Evolutionary conservation across 75 land plant genomes (phyloP).

Genomic region (Ceratopteris richardii): DNA sequence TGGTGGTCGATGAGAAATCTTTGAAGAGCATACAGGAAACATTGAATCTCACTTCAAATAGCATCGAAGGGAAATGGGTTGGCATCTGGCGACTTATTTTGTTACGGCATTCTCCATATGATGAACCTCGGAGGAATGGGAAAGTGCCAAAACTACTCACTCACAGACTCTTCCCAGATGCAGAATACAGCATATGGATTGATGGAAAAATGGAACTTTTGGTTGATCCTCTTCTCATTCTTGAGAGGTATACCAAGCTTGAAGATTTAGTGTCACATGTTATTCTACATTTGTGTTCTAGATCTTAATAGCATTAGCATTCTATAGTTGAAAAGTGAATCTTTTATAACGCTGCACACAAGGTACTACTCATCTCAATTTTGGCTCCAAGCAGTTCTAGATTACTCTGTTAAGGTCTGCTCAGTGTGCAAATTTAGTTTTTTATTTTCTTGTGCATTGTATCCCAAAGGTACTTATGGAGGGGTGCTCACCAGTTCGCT

Average conservation of each 20-base stretch:
- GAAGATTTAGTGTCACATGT: constrained; percentile 5
- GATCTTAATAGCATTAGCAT: background rate
- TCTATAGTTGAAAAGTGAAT: background rate
- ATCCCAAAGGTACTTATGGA: constrained; percentile 78
- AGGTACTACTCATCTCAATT: too few relatives aligned
- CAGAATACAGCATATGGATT: constrained; percentile 89
- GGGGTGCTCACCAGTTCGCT: constrained; percentile 75
- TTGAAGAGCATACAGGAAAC: constrained; percentile 45
- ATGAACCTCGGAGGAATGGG: constrained; percentile 96
- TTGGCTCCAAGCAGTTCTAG: too few relatives aligned
- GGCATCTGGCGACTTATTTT: constrained; percentile 85
- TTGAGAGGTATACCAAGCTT: constrained; percentile 60
- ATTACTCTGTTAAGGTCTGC: too few relatives aligned
- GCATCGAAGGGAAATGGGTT: constrained; percentile 73
- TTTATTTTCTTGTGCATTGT: background rate
- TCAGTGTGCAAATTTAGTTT: too few relatives aligned
- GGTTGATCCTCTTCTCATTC: constrained; percentile 84
- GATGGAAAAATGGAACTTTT: constrained; percentile 98
- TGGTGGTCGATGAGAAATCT: constrained; percentile 82
- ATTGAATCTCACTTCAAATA: constrained; percentile 38
- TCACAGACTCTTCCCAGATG: constrained; percentile 86
- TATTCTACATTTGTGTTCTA: background rate
- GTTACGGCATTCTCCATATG: constrained; percentile 69
- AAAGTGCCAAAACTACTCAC: constrained; percentile 91
- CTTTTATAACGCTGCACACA: too few relatives aligned